phyloP scores from a whole-genome alignment of 441 rosid genomes.

The Metrosideros polymorpha region DNA sequence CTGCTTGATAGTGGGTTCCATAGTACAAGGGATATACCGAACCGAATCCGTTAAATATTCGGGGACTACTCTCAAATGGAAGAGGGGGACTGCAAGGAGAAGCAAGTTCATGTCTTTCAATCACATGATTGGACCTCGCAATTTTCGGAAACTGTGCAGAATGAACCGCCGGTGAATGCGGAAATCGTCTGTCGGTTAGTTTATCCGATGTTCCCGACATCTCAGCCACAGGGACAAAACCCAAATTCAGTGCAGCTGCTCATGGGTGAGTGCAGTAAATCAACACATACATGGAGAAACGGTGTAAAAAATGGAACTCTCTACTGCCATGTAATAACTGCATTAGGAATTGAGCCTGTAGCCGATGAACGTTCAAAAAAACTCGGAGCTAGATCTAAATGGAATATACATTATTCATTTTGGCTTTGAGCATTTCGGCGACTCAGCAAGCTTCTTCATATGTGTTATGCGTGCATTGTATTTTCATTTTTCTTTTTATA shows the following conservation, averaged over 20 bases:
- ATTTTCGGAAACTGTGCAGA: slow-evolving; percentile 20
- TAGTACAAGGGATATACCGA: slow-evolving; percentile 45
- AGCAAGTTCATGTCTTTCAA: slow-evolving; percentile 15
- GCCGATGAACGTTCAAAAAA: background rate
- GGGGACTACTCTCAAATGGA: slow-evolving; percentile 22
- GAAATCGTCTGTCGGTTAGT: slow-evolving; percentile 12
- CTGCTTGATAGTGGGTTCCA: slow-evolving; percentile 19
- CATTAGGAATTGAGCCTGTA: slow-evolving; percentile 1
- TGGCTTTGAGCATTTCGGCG: too few relatives aligned
- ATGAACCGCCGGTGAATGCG: slow-evolving; percentile 16
- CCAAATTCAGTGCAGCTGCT: slow-evolving; percentile 91
- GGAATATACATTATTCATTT: too few relatives aligned
- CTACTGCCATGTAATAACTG: background rate
- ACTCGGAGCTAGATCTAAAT: slow-evolving; percentile 8
- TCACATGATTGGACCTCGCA: slow-evolving; percentile 13
- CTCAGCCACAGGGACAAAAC: slow-evolving; percentile 55
- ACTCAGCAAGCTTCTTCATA: too few relatives aligned
- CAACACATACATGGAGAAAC: background rate
- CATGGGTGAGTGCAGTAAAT: background rate
- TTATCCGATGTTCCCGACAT: slow-evolving; percentile 24
- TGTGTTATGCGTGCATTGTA: too few relatives aligned
- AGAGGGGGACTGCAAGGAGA: slow-evolving; percentile 28
- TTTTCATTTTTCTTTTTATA: too few relatives aligned
- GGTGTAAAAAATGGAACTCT: background rate
- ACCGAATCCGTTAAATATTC: slow-evolving; percentile 21